Percentiles rank a stretch among this genome's conserved stretches.
These are phyloP conservation scores for Pichia insulana DNA, from an alignment of 805 yeast species.

Conservation along the genomic window DNA sequence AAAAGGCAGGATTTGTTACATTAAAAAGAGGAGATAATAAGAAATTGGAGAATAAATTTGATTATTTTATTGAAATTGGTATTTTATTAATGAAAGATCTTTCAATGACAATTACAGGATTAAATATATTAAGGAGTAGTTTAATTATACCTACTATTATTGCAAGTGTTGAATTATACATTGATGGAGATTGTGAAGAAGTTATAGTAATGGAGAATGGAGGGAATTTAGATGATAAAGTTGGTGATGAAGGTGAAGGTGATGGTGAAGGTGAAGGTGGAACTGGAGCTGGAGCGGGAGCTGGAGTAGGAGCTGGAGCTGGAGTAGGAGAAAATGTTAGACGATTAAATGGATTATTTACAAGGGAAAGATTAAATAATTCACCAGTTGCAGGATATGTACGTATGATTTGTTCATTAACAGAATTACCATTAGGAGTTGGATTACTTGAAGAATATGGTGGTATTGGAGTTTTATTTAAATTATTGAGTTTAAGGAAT, in stretches of 20 bases:
- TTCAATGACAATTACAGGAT: conserved; percentile 27
- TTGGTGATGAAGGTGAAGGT: too few relatives aligned
- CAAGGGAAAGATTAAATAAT: neutral
- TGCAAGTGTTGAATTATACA: too few relatives aligned
- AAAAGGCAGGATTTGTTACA: conserved; percentile 67
- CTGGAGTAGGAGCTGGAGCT: neutral
- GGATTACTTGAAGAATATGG: conserved; percentile 73
- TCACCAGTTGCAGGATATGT: conserved; percentile 26
- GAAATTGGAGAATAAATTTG: too few relatives aligned
- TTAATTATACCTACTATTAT: conserved; percentile 40
- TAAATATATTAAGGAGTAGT: conserved; percentile 49
- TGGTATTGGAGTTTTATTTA: conserved; percentile 70
- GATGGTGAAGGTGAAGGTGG: neutral
- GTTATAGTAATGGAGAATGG: too few relatives aligned
- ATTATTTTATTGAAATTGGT: conserved; percentile 69
- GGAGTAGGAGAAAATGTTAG: too few relatives aligned
- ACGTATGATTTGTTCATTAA: conserved; percentile 65
- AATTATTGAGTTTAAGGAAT: conserved; percentile 42
- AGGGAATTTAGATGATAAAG: too few relatives aligned
- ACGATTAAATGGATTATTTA: conserved; percentile 5
- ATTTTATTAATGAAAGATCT: conserved; percentile 63
- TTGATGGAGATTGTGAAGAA: too few relatives aligned
- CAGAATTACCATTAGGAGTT: conserved; percentile 53
- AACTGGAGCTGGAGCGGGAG: neutral
- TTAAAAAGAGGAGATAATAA: neutral